phyloP scores from a whole-genome alignment of 441 rosid species.

The Eruca vesicaria region DNA sequence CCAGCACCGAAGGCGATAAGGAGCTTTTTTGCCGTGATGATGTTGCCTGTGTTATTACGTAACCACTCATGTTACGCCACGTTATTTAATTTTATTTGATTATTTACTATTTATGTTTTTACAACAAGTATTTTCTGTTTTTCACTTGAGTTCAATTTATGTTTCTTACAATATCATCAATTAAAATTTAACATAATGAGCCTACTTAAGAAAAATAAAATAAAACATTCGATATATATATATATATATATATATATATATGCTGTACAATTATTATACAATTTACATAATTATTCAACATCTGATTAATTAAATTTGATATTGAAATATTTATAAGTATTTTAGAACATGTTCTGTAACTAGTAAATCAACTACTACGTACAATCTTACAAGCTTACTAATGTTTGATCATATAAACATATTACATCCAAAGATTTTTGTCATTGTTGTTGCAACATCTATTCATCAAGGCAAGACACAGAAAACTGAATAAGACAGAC shows the following conservation, averaged over 20 bases:
- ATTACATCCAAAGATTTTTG: neutral
- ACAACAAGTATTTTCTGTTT: neutral
- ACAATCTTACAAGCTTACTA: neutral
- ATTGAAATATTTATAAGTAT: neutral
- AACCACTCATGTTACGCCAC: conserved; percentile 42
- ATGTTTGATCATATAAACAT: neutral
- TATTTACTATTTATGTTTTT: neutral
- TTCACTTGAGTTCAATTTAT: neutral
- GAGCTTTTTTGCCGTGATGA: conserved; percentile 30
- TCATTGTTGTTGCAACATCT: neutral
- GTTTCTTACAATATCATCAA: neutral
- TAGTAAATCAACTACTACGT: neutral
- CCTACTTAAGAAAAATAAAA: neutral
- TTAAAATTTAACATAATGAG: neutral
- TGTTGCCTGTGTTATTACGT: conserved; percentile 38
- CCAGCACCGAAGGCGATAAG: conserved; percentile 36
- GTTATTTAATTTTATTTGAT: conserved; percentile 7
- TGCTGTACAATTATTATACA: neutral
- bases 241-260: neutral
- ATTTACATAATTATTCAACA: neutral
- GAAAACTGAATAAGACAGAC: neutral
- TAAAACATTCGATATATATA: neutral
- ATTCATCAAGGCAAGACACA: neutral
- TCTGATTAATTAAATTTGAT: neutral
- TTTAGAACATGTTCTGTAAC: neutral